Percentiles rank a stretch among this genome's conserved stretches.
These are phyloP conservation scores for Kentomonas sorsogonicus DNA, from an alignment of 208 protist genomes.

Conservation along the genomic window DNA sequence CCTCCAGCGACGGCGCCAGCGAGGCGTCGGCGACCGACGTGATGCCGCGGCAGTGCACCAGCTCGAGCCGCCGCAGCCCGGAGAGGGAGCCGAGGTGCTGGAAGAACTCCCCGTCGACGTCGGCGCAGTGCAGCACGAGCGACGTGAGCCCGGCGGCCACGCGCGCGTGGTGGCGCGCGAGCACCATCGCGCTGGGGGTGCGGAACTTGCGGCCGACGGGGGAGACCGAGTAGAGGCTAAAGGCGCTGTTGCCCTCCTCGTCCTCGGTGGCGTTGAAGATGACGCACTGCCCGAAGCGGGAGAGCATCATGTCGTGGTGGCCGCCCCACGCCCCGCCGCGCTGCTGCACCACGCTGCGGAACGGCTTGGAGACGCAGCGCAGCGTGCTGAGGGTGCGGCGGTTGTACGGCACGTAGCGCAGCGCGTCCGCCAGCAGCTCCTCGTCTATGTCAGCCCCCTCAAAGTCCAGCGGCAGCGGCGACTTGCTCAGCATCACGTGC, in stretches of 20 bases:
- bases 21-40: slow-evolving; percentile 52
- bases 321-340: slow-evolving; percentile 49
- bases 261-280: slow-evolving; percentile 79
- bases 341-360: slow-evolving; percentile 71
- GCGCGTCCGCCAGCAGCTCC: slow-evolving; percentile 53
- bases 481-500: slow-evolving; percentile 61
- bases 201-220: slow-evolving; percentile 76
- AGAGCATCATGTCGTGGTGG: slow-evolving; percentile 73
- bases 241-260: slow-evolving; percentile 49
- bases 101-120: slow-evolving; percentile 64
- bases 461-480: too few relatives aligned
- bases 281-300: slow-evolving; percentile 69
- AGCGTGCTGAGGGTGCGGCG: slow-evolving; percentile 71
- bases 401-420: slow-evolving; percentile 83
- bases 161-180: slow-evolving; percentile 54
- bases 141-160: slow-evolving; percentile 68
- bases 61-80: slow-evolving; percentile 58
- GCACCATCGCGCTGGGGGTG: slow-evolving; percentile 52
- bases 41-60: slow-evolving; percentile 64
- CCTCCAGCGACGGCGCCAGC: slow-evolving; percentile 40
- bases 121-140: slow-evolving; percentile 65
- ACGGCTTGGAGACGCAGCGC: slow-evolving; percentile 76
- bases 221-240: slow-evolving; percentile 60
- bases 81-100: slow-evolving; percentile 42
- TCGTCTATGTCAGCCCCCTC: too few relatives aligned